Conservation (phyloP, 2,329 filamentous ascomycete species). For the Ophiostoma montium region DNA sequence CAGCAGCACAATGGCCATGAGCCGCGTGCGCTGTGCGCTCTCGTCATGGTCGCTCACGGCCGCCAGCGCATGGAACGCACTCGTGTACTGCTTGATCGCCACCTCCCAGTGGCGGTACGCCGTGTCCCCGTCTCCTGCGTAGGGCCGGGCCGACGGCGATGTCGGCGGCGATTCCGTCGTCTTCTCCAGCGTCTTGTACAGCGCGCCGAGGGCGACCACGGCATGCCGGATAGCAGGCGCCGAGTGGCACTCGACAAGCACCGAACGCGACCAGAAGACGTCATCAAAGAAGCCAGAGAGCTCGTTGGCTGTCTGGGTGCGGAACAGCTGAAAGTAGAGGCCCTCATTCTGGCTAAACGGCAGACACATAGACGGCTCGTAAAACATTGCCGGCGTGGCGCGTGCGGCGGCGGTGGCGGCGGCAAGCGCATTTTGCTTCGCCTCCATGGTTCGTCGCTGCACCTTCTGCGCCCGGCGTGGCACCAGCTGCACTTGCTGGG, state of each 20-base stretch:
- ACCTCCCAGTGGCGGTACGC: conserved; percentile 42
- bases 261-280: conserved; percentile 48
- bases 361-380: conserved; percentile 26
- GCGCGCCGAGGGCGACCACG: conserved; percentile 49
- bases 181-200: conserved; percentile 53
- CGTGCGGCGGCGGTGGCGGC: conserved; percentile 20
- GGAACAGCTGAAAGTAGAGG: conserved; percentile 49
- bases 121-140: conserved; percentile 15
- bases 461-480: conserved; percentile 10
- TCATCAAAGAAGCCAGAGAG: conserved; percentile 54
- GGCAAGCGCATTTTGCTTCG: conserved; percentile 16
- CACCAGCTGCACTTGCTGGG: background rate
- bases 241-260: conserved; percentile 48
- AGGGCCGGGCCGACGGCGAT: conserved; percentile 25
- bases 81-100: conserved; percentile 44
- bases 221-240: conserved; percentile 49
- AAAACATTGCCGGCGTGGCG: conserved; percentile 17
- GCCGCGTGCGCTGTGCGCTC: conserved; percentile 28
- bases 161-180: conserved; percentile 35
- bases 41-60: conserved; percentile 28
- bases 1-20: conserved; percentile 52
- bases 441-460: conserved; percentile 5
- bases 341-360: conserved; percentile 37
- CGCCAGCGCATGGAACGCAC: conserved; percentile 38
- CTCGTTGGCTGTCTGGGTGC: conserved; percentile 44